Evolutionary conservation across 805 yeast genomes (phyloP).

Genomic region (Lipomyces lipofer): DNA sequence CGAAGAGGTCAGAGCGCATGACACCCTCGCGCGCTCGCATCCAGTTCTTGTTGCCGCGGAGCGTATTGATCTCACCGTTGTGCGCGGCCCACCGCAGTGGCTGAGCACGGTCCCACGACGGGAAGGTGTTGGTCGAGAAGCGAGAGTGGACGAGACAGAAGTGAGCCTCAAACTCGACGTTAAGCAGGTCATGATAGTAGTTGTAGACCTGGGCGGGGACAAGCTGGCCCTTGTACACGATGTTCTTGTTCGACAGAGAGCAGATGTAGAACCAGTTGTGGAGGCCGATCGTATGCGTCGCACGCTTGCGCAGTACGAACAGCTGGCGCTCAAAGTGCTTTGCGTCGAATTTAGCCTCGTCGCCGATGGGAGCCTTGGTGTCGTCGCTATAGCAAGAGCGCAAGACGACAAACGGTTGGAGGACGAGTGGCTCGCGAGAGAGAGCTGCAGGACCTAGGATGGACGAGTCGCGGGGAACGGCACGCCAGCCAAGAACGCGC

Average conservation of each 20-base stretch:
- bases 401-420: conserved; percentile 90
- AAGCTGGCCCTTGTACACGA: conserved; percentile 96
- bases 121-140: conserved; percentile 97
- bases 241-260: conserved; percentile 82
- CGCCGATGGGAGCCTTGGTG: conserved; percentile 50
- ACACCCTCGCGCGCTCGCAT: conserved; percentile 99
- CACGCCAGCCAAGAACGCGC: conserved; percentile 89
- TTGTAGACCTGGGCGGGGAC: conserved; percentile 95
- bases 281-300: conserved; percentile 86
- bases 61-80: conserved; percentile 96
- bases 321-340: conserved; percentile 77
- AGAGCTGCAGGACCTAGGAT: conserved; percentile 92
- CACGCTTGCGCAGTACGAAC: conserved; percentile 82
- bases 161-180: conserved; percentile 90
- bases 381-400: conserved; percentile 50
- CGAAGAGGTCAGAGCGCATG: conserved; percentile 82
- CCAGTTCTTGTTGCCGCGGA: conserved; percentile 98
- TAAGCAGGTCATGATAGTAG: conserved; percentile 88
- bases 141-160: conserved; percentile 96
- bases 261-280: conserved; percentile 98
- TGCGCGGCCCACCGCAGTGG: conserved; percentile 97
- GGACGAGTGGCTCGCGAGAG: conserved; percentile 85
- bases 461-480: conserved; percentile 91
- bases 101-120: conserved; percentile 99
- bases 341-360: conserved; percentile 53